Conservation (phyloP, 2,329 filamentous ascomycete genomes). For the Sporothrix variecibatus region DNA sequence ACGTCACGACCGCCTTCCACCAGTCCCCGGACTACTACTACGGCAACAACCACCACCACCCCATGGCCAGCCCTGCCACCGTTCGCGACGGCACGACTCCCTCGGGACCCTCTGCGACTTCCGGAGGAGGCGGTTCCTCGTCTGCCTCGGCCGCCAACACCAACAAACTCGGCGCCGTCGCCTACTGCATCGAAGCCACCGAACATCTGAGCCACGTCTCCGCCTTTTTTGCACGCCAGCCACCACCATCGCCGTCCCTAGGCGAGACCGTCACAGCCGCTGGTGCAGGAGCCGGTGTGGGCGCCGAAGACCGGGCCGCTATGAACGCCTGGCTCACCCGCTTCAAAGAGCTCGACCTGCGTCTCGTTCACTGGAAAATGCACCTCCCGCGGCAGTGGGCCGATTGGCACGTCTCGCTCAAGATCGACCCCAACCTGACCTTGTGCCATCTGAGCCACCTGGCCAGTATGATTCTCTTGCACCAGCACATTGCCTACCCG, state of each 20-base stretch:
- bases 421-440: slow-evolving; percentile 54
- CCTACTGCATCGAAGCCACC: slow-evolving; percentile 43
- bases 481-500: slow-evolving; percentile 52
- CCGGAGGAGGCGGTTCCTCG: neutral
- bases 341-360: slow-evolving; percentile 45
- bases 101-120: neutral
- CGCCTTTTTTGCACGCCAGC: slow-evolving; percentile 42
- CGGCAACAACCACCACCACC: neutral
- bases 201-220: slow-evolving; percentile 42
- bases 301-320: slow-evolving; percentile 37
- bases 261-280: slow-evolving; percentile 22
- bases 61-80: slow-evolving; percentile 7
- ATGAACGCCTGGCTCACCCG: slow-evolving; percentile 42
- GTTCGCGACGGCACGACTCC: neutral
- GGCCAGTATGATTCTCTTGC: slow-evolving; percentile 51
- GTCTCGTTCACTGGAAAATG: slow-evolving; percentile 40
- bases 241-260: neutral
- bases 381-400: slow-evolving; percentile 31
- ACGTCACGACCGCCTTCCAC: neutral
- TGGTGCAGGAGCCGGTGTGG: slow-evolving; percentile 31
- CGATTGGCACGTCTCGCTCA: slow-evolving; percentile 41
- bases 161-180: slow-evolving; percentile 39
- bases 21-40: slow-evolving; percentile 2
- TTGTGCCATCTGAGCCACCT: slow-evolving; percentile 53
- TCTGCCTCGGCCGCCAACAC: neutral